Base-by-base conservation (phyloP, 805 yeast genomes). In the Clavispora asparagi region DNA sequence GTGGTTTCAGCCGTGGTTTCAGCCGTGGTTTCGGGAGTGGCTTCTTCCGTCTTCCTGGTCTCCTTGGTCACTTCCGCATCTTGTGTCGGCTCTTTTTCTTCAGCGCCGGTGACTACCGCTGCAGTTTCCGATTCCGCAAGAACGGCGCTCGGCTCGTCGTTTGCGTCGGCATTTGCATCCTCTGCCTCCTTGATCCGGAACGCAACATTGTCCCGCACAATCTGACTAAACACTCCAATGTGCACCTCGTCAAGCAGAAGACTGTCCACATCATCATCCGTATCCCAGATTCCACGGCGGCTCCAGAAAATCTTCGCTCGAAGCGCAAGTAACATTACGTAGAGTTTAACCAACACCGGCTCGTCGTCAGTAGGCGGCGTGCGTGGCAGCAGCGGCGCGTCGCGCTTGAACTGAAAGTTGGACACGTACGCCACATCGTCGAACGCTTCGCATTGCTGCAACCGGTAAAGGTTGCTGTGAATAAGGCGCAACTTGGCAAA, bases 291-390 rank as follows among this genome's bases (percentile, higher is more conserved):
- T 6, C 97, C 97, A 19, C 84, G 63, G 52, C 88, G 81, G 8
- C 95, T 74, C 92, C 95, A 92, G 65, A 85, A 87, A 52, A 91
- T 71, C 59, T 85, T 83, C 37, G 79, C 78, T 44, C 96, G 77
- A 17, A 88, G 71, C 55, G 82, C 76, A 9, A 62, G 54, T 33
- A 72, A 52, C 53, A 68, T 61, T 39, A 67, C 45, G 86, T 95
- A 91, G n/a, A 71, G 55, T 50, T 71, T 71, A 46, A 70, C 60
- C 43, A 69, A 45, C 41, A 67, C 63, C 13, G 63, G 57, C 52
- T 71, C 76, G 39, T 67, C 70, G 4, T 41, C 54, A 10, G 46
- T 44, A 37, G 56, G 59, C 23, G 57, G 48, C 8, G 45, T 39
- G 12, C 43, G 44, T 14, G n/a, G 10, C 25, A 17, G 27, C 40